A percentile compares a stretch with the other conserved stretches of the same genome.
phyloP scores from a whole-genome alignment of 768 basidiomycete genomes.

The Lentinula sp. region DNA sequence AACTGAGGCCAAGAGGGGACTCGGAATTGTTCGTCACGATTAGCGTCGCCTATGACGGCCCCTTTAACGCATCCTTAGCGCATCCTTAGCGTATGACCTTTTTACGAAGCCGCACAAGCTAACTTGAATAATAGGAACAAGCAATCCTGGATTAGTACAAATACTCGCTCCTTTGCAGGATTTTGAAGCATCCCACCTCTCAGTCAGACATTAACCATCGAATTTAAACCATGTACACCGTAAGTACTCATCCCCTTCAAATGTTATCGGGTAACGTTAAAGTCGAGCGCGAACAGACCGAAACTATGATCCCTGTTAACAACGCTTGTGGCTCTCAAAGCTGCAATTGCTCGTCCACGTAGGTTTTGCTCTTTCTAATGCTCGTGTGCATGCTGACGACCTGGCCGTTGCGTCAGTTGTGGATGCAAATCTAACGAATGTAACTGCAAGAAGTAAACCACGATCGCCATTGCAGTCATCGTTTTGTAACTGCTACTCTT shows the following conservation, averaged over 20 bases:
- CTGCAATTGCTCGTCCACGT: background rate
- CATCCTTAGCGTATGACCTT: too few relatives aligned
- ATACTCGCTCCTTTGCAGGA: background rate
- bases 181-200: background rate
- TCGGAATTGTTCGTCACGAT: too few relatives aligned
- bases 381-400: background rate
- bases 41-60: too few relatives aligned
- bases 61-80: too few relatives aligned
- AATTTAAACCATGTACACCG: background rate
- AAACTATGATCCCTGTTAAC: background rate
- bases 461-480: background rate
- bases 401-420: background rate
- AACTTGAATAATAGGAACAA: background rate
- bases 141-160: background rate
- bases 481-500: too few relatives aligned
- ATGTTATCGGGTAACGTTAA: background rate
- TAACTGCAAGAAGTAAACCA: background rate
- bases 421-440: constrained; percentile 1
- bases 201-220: background rate
- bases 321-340: background rate
- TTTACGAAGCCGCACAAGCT: background rate
- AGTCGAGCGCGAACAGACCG: background rate
- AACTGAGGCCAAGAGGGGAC: background rate
- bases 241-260: background rate
- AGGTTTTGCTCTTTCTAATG: background rate